A percentile compares a stretch with the other conserved stretches of the same genome.
Evolutionary conservation across 345 rosid species (phyloP).

Genomic region (Eucalyptus virginea): DNA sequence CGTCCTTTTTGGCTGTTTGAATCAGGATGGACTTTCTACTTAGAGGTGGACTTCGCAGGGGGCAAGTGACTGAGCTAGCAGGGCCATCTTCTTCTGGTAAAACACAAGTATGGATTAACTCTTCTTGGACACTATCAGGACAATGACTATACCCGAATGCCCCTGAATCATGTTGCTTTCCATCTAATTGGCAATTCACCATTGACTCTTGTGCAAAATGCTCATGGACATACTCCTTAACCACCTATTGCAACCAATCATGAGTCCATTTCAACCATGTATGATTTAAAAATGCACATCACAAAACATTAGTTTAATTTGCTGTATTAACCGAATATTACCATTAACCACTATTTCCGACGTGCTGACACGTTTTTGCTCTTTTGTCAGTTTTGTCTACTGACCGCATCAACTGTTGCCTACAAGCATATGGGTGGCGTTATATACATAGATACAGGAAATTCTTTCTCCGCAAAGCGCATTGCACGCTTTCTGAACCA

Average conservation of each 20-base stretch:
- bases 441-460: constrained; percentile 63
- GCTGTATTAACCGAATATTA: not conserved
- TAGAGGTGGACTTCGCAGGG: constrained; percentile 53
- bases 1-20: not conserved
- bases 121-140: not conserved
- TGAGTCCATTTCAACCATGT: not conserved
- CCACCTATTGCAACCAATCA: not conserved
- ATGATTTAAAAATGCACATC: not conserved
- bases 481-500: constrained; percentile 29
- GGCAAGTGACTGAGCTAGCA: constrained; percentile 71
- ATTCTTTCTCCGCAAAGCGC: constrained; percentile 69
- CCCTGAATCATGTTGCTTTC: not conserved
- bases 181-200: not conserved
- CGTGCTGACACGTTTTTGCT: not conserved
- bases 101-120: constrained; percentile 52
- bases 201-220: not conserved
- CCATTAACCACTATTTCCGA: not conserved
- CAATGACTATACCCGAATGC: not conserved
- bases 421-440: constrained; percentile 27
- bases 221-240: not conserved
- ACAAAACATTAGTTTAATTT: not conserved
- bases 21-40: constrained; percentile 57
- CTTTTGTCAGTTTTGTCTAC: constrained; percentile 56
- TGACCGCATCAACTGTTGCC: constrained; percentile 47
- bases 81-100: constrained; percentile 89